A percentile compares a stretch with the other conserved stretches of the same genome.
These are phyloP conservation scores for Spathaspora boniae DNA, from an alignment of 805 yeast species.

Conservation along the genomic window DNA sequence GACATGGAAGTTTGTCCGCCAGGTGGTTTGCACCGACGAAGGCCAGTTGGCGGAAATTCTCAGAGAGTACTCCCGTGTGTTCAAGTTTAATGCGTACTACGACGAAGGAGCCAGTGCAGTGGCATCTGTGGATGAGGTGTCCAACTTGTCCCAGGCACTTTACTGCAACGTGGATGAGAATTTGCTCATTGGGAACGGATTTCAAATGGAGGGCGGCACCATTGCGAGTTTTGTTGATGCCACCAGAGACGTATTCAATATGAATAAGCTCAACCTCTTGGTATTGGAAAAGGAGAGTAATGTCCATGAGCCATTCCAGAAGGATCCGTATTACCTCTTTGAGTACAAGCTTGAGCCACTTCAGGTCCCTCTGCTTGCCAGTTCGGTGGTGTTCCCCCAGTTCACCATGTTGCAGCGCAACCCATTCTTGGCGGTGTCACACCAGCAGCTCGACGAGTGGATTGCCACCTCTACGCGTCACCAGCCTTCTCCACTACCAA, in stretches of 20 bases:
- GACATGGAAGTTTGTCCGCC: constrained; percentile 28
- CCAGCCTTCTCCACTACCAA: no score
- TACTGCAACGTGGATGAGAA: constrained; percentile 36
- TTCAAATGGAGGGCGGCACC: neutral
- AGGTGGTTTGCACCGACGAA: constrained; percentile 5
- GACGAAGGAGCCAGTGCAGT: constrained; percentile 29
- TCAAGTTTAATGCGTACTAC: constrained; percentile 21
- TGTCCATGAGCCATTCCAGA: constrained; percentile 6
- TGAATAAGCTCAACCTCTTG: constrained; percentile 10
- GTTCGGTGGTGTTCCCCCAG: constrained; percentile 3
- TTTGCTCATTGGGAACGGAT: constrained; percentile 11
- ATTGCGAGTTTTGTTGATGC: constrained; percentile 5
- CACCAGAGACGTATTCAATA: constrained; percentile 10
- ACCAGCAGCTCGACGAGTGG: constrained; percentile 19
- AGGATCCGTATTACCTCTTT: constrained; percentile 46
- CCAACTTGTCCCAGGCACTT: constrained; percentile 35
- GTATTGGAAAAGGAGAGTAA: constrained; percentile 2
- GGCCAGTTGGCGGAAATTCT: constrained; percentile 1
- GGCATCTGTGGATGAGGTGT: constrained; percentile 48
- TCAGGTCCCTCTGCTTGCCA: constrained; percentile 1
- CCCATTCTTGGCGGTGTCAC: constrained; percentile 32
- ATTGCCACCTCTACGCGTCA: constrained; percentile 23
- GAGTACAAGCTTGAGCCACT: constrained; percentile 23
- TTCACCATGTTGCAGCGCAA: constrained; percentile 27
- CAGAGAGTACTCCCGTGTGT: constrained; percentile 6